Conservation (phyloP, 2,329 filamentous ascomycete species). For the Fusarium pseudograminearum region DNA sequence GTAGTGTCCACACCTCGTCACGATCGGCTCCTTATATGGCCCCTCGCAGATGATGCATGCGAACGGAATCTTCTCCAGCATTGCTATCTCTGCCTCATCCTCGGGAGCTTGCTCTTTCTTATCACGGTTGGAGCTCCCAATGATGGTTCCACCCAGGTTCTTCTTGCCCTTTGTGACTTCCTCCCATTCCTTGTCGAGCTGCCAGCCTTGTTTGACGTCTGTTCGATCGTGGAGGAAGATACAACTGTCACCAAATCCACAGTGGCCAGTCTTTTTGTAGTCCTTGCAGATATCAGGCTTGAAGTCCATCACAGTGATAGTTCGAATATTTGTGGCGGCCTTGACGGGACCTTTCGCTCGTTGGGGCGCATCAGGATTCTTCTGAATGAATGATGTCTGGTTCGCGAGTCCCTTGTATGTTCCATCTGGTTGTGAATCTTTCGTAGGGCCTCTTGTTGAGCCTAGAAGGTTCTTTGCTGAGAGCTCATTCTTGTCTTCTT, state of each 20-base stretch:
- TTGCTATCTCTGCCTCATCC: slow-evolving; percentile 71
- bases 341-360: slow-evolving; percentile 87
- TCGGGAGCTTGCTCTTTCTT: slow-evolving; percentile 52
- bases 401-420: slow-evolving; percentile 83
- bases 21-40: slow-evolving; percentile 81
- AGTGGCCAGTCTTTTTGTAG: slow-evolving; percentile 74
- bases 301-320: slow-evolving; percentile 90
- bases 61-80: slow-evolving; percentile 88
- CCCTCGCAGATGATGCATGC: slow-evolving; percentile 88
- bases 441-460: slow-evolving; percentile 60
- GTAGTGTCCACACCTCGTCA: slow-evolving; percentile 94
- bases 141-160: slow-evolving; percentile 68
- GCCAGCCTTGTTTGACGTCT: slow-evolving; percentile 92
- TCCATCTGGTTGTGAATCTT: slow-evolving; percentile 64
- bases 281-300: slow-evolving; percentile 96
- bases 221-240: slow-evolving; percentile 83
- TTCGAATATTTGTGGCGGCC: slow-evolving; percentile 88
- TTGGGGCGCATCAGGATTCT: slow-evolving; percentile 79
- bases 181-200: slow-evolving; percentile 95
- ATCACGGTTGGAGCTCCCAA: slow-evolving; percentile 69
- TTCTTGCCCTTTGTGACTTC: slow-evolving; percentile 79
- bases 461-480: slow-evolving; percentile 69
- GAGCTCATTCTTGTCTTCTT: slow-evolving; percentile 69
- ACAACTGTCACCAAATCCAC: slow-evolving; percentile 60
- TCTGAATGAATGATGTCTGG: slow-evolving; percentile 80